Evolutionary conservation across 2,329 filamentous ascomycete genomes (phyloP).

Genomic region (Sphaerostilbella broomeana): DNA sequence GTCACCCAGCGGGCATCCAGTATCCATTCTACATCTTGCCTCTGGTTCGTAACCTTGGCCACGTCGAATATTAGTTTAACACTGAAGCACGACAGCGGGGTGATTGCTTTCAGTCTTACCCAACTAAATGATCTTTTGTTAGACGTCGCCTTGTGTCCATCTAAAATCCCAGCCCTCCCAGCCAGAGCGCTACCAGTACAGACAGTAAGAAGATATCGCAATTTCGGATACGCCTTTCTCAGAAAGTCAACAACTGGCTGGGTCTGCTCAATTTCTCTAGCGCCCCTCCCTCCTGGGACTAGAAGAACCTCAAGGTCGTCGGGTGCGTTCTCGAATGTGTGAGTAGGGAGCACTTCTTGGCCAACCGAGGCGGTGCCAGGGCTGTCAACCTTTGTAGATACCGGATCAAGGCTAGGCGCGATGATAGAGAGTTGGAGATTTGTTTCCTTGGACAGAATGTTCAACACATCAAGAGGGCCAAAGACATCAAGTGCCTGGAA

Average conservation of each 20-base stretch:
- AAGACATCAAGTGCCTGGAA: slow-evolving; percentile 35
- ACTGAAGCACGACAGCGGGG: too few relatives aligned
- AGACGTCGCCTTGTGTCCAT: slow-evolving; percentile 51
- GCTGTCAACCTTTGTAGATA: slow-evolving; percentile 18
- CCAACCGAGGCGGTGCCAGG: slow-evolving; percentile 20
- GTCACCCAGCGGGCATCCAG: slow-evolving; percentile 51
- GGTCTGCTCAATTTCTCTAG: slow-evolving; percentile 18
- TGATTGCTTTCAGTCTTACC: slow-evolving; percentile 20
- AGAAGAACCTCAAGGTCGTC: slow-evolving; percentile 32
- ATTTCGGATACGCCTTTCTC: slow-evolving; percentile 29
- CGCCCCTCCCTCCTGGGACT: slow-evolving; percentile 32
- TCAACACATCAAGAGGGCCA: slow-evolving; percentile 30
- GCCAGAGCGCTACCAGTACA: slow-evolving; percentile 53
- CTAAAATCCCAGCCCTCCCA: slow-evolving; percentile 48
- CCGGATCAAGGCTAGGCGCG: slow-evolving; percentile 22
- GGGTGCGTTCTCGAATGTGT: slow-evolving; percentile 29
- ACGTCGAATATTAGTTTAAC: too few relatives aligned
- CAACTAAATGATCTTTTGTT: slow-evolving; percentile 50
- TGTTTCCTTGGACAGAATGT: slow-evolving; percentile 19
- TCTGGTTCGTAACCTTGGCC: slow-evolving; percentile 27
- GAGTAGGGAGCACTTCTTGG: slow-evolving; percentile 27
- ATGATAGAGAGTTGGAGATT: slow-evolving; percentile 23
- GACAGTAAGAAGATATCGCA: slow-evolving; percentile 50
- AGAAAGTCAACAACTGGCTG: slow-evolving; percentile 35
- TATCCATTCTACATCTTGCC: slow-evolving; percentile 46